These are phyloP conservation scores for Mitragyna speciosa DNA, from an alignment of 257 asterid species.

Conservation along the genomic window DNA sequence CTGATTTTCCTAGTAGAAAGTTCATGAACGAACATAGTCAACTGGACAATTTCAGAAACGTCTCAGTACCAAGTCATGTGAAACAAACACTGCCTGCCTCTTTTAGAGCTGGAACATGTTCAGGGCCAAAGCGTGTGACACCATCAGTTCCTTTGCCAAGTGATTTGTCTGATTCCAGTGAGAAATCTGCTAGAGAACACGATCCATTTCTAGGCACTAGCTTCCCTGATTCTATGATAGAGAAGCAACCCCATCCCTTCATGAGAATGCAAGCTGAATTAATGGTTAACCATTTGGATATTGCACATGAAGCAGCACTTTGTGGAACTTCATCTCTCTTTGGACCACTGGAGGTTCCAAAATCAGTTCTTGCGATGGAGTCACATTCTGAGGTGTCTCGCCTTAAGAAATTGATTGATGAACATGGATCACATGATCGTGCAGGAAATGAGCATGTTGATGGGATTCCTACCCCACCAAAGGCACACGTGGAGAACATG, in stretches of 20 bases:
- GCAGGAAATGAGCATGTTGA: constrained; percentile 5
- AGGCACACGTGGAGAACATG: constrained; percentile 15
- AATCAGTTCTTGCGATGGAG: background rate
- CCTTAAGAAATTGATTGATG: constrained; percentile 19
- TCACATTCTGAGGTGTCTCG: constrained; percentile 9
- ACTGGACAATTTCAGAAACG: background rate
- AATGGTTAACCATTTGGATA: background rate
- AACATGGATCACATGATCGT: constrained; percentile 25
- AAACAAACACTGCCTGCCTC: background rate
- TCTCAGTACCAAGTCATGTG: background rate
- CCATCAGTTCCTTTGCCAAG: constrained; percentile 1
- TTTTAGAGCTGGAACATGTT: background rate
- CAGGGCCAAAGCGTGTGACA: background rate
- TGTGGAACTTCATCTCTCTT: constrained; percentile 12
- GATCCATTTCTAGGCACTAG: background rate
- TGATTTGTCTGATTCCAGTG: background rate
- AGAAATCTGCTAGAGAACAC: background rate
- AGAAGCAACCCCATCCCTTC: background rate
- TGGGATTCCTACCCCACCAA: constrained; percentile 15
- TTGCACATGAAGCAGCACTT: background rate
- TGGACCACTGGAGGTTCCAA: constrained; percentile 18
- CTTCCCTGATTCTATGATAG: background rate
- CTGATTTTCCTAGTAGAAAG: constrained; percentile 1
- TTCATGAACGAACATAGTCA: constrained; percentile 4
- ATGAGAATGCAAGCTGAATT: background rate